phyloP scores from a whole-genome alignment of 2,329 filamentous ascomycete species.

The Neonectria coccinea region DNA sequence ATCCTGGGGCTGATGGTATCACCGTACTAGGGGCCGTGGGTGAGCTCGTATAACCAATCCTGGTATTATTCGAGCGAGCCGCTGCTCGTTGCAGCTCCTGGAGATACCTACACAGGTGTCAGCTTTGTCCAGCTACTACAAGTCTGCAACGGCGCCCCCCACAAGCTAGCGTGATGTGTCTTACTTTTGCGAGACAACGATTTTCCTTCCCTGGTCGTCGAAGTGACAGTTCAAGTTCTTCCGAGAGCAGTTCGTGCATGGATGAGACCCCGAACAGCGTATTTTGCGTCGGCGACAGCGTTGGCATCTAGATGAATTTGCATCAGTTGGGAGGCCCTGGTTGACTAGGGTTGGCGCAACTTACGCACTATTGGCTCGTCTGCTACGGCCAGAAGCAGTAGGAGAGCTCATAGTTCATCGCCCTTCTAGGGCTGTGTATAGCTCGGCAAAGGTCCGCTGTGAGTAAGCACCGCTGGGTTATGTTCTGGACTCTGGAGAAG shows the following conservation, averaged over 20 bases:
- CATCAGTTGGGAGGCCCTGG: background rate
- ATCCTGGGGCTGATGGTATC: background rate
- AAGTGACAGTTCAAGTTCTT: conserved; percentile 21
- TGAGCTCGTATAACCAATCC: background rate
- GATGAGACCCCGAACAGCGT: conserved; percentile 23
- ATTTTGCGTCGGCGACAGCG: conserved; percentile 26
- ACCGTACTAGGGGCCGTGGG: background rate
- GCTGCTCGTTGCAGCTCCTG: conserved; percentile 23
- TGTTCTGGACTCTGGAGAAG: background rate
- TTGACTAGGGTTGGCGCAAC: background rate
- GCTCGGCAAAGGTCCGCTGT: background rate
- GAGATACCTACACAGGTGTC: conserved; percentile 17
- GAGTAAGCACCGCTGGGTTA: background rate
- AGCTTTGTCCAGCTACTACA: background rate
- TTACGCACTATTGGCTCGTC: conserved; percentile 20
- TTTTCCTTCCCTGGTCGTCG: conserved; percentile 18
- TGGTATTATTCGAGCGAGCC: background rate
- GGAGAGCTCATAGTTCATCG: background rate
- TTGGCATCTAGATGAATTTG: conserved; percentile 10
- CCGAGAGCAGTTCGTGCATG: conserved; percentile 22
- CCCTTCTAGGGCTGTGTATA: background rate
- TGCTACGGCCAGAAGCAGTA: background rate
- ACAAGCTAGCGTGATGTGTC: background rate
- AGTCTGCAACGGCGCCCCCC: background rate
- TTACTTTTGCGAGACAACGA: conserved; percentile 23